Conservation (phyloP, 371 early-diverging fungal genomes). For the Capniomyces stellatus region DNA sequence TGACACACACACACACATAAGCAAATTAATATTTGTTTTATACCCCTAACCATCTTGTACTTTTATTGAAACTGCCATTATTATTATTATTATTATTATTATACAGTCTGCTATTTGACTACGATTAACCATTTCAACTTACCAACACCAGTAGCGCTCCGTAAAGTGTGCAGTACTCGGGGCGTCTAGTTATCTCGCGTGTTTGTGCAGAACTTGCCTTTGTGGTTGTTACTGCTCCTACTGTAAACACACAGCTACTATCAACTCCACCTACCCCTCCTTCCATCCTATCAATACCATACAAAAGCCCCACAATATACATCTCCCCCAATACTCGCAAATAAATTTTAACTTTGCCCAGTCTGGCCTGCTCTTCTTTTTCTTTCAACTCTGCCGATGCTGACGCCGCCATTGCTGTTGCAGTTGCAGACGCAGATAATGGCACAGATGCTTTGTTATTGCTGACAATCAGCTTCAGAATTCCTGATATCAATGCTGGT, state of each 20-base stretch:
- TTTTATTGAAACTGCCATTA: too few species aligned
- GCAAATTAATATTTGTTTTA: too few species aligned
- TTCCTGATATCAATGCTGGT: conserved; percentile 33
- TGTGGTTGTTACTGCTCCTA: not conserved
- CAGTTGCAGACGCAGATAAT: too few species aligned
- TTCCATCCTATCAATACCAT: conserved; percentile 31
- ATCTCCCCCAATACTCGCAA: conserved; percentile 65
- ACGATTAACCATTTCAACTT: not conserved
- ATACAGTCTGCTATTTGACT: too few species aligned
- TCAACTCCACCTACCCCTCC: conserved; percentile 13
- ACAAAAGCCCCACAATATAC: conserved; percentile 61
- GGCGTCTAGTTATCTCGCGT: conserved; percentile 17
- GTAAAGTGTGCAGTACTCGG: conserved; percentile 22
- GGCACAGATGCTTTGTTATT: conserved; percentile 31
- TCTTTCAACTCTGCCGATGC: conserved; percentile 62
- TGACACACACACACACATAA: too few species aligned
- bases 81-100: too few species aligned
- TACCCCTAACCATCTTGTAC: too few species aligned
- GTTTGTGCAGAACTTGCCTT: conserved; percentile 8
- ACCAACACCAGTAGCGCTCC: conserved; percentile 14
- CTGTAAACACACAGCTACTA: conserved; percentile 10
- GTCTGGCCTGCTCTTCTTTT: conserved; percentile 58
- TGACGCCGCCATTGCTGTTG: conserved; percentile 33
- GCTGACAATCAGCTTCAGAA: conserved; percentile 34
- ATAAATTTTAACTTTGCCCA: conserved; percentile 44